Base-by-base conservation (phyloP, 371 early-diverging fungal species). In the Rhizopus microsporus region DNA sequence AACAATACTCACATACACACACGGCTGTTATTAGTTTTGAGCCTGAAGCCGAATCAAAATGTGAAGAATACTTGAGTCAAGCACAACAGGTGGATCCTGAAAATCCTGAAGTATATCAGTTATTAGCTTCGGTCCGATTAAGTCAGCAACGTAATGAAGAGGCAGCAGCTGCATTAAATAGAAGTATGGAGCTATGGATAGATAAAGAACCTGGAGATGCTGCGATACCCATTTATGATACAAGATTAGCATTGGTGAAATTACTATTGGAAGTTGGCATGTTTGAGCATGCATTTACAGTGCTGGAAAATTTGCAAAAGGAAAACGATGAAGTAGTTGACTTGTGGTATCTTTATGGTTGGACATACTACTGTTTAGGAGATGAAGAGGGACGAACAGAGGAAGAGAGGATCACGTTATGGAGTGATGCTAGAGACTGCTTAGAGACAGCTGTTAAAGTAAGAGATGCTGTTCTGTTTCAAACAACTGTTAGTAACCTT, bases 261-360 rank as follows among this genome's bases (percentile, higher is more conserved):
- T 68, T 96, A 55, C 69, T 94, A 43, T 67, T 98, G 55, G 98
- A 98, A 71, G 60, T 90, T 7, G 84, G 78, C 42, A 71, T 88
- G 78, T 85, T 87, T 68, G 90, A 88, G 37, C 77, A 83, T 12
- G 93, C 95, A n/a, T 82, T 94, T 32, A 74, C 69, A 3, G 86
- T 96, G 4, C 68, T 96, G 54, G 89, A 92, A 55, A 82, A 85
- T 33, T 71, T 92, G 55, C 89, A 91, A 72, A 82, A 85, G 56
- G 96, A 98, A 67, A 87, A 96, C 72, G 97, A 98, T 68, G 88
- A 93, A 68, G 86, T 85, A 23, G 86, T 93, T 13, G 96, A 98
- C 64, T 70, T 88, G 38, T 95, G 94, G 93, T 98, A 96, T 72
- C 78, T 98, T 52, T 94, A 87, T 72, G 95, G 95, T 17, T 95